Percentiles rank a stretch among this genome's conserved stretches.
These are phyloP conservation scores for Posidonia oceanica DNA, from an alignment of 116 monocot species.

Conservation along the genomic window DNA sequence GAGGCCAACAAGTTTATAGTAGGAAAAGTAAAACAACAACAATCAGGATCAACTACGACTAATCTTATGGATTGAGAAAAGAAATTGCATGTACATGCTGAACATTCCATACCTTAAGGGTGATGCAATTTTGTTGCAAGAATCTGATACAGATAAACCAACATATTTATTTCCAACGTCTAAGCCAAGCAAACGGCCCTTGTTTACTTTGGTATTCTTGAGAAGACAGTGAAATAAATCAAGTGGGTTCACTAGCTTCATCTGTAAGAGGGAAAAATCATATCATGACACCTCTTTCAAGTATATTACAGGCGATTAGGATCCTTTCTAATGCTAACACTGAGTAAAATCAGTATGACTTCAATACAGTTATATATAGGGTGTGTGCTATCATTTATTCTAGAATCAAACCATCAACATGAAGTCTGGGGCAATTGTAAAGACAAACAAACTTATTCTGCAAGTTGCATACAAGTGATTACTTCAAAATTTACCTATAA, in stretches of 20 bases:
- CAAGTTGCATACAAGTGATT: neutral
- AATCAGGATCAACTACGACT: no score
- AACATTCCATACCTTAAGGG: conserved; percentile 49
- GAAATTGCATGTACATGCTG: no score
- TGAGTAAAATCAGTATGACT: no score
- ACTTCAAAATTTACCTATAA: no score
- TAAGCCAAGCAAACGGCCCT: conserved; percentile 64
- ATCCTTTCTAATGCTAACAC: no score
- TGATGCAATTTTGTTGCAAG: conserved; percentile 45
- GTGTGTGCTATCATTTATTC: neutral
- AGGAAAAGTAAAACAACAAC: neutral
- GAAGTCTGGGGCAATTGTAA: neutral
- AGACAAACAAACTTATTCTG: neutral
- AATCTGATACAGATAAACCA: conserved; percentile 79
- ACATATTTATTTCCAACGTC: conserved; percentile 88
- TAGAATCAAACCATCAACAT: neutral
- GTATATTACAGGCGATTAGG: neutral
- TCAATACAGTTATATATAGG: no score
- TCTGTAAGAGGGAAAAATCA: conserved; percentile 13
- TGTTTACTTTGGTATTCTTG: conserved; percentile 12
- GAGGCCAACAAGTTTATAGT: neutral
- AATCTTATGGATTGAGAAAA: no score
- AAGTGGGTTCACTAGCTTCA: conserved; percentile 65
- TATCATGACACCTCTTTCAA: neutral
- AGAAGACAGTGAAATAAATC: conserved; percentile 44